Evolutionary conservation across 176 grass and related monocot genomes (phyloP).

Genomic region (Metroxylon sagu): DNA sequence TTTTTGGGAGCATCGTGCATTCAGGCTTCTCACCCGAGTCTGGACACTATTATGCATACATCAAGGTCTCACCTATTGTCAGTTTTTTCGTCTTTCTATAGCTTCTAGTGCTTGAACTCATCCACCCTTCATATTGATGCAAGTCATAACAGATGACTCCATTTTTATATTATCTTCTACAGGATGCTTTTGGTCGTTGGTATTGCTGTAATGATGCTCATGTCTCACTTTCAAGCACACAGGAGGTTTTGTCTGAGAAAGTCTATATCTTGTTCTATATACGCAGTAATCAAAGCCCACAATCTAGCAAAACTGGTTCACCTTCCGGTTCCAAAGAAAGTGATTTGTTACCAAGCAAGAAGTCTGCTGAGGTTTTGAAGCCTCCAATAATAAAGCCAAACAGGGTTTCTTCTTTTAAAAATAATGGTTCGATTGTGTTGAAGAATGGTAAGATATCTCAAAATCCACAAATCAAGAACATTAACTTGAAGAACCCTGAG

Average conservation of each 20-base stretch:
- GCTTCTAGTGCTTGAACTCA: background rate
- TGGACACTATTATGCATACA: conserved; percentile 99
- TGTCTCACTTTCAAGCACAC: conserved; percentile 67
- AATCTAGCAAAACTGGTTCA: conserved; percentile 52
- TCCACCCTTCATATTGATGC: background rate
- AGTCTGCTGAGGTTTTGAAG: conserved; percentile 43
- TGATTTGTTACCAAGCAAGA: conserved; percentile 20
- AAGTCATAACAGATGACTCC: background rate
- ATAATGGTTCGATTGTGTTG: conserved; percentile 9
- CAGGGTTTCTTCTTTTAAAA: conserved; percentile 39
- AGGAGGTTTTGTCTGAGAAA: conserved; percentile 93
- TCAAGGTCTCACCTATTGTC: conserved; percentile 48
- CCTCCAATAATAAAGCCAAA: conserved; percentile 46
- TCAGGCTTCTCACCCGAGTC: conserved; percentile 77
- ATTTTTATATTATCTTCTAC: conserved; percentile 18
- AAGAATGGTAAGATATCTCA: conserved; percentile 58
- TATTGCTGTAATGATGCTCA: conserved; percentile 97
- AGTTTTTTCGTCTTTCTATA: conserved; percentile 7
- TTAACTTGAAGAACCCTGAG: conserved; percentile 56
- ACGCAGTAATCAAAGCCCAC: conserved; percentile 53
- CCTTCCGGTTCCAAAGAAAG: conserved; percentile 57
- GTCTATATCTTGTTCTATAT: conserved; percentile 99
- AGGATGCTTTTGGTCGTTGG: conserved; percentile 84
- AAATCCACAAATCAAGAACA: conserved; percentile 53
- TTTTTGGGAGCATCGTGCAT: conserved; percentile 91